Percentiles rank a stretch among this genome's conserved stretches.
Conservation (phyloP, 305 asterid species). For the Rubia tinctorum region DNA sequence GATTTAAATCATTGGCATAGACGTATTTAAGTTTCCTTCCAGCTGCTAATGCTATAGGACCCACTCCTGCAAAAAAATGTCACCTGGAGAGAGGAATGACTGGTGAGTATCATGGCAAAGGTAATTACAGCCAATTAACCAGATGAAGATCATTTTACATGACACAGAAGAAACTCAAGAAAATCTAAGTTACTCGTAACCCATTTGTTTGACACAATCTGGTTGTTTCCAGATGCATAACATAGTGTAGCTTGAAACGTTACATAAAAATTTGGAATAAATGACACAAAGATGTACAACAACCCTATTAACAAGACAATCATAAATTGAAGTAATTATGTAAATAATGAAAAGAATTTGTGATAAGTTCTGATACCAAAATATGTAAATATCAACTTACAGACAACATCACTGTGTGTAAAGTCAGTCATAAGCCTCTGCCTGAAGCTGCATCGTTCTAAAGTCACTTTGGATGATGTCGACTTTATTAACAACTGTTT, state of each 20-base stretch:
- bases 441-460: conserved; percentile 87
- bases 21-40: conserved; percentile 87
- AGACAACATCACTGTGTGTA: conserved; percentile 72
- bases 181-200: neutral
- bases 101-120: conserved; percentile 8
- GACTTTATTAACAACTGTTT: conserved; percentile 88
- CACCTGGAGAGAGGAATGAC: conserved; percentile 53
- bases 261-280: neutral
- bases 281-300: neutral
- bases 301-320: neutral
- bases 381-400: conserved; percentile 45
- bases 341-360: neutral
- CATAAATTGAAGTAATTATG: neutral
- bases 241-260: neutral
- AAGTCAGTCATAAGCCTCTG: conserved; percentile 89
- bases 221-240: conserved; percentile 1
- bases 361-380: neutral
- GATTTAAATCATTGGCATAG: conserved; percentile 94
- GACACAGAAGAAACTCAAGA: neutral
- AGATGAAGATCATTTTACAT: neutral
- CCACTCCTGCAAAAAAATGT: conserved; percentile 98
- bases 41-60: conserved; percentile 85
- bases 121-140: conserved; percentile 2
- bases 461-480: conserved; percentile 81
- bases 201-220: neutral